Base-by-base conservation (phyloP, 1,284 basidiomycete species). In the Neonothopanus nambi region DNA sequence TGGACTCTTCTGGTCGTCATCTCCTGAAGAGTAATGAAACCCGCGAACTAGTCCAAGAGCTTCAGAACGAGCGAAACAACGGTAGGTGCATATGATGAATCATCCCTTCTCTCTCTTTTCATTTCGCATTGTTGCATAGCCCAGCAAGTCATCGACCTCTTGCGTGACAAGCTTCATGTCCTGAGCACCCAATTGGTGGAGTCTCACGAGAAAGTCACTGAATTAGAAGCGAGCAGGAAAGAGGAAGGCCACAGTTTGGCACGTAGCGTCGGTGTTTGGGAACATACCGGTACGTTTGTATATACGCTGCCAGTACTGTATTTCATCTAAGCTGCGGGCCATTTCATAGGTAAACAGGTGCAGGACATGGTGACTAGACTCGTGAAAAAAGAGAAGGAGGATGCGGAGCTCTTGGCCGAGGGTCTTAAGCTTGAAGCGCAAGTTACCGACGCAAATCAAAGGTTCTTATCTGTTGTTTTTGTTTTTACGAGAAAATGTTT, bases 121-220 rank as follows among this genome's bases (percentile, higher is more conserved):
- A 13, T 3, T 13, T 42, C 21, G 45, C 15, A 18, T 18, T 21
- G 44, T 9, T 52, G 42, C 20, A n/a, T 44, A 82, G 80, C 80
- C 3, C 71, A 77, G 55, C 73, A 80, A 56, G 79, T 82, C 30
- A 76, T 71, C 18, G 79, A 81, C 46, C 61, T 81, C 9, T 67
- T 81, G 3, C 74, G 79, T n/a, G 76, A 79, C 56, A 80, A 80
- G 54, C 64, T 81, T 1, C 71, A 78, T 37, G 61, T 69, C 43
- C 70, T 77, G 53, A 70, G 73, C 3, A 65, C 72, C 3, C 72
- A 78, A 49, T 58, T 82, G 0, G 73, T 70, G 7, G 75, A 79
- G 49, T 61, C 73, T 0, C 71, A 71, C 54, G 64, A 65, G 13
- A 71, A 71, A 13, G 61, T 76, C 9, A 38, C 28, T n/a, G 48